phyloP scores from a whole-genome alignment of 345 rosid genomes.

The Lepidium africanum region DNA sequence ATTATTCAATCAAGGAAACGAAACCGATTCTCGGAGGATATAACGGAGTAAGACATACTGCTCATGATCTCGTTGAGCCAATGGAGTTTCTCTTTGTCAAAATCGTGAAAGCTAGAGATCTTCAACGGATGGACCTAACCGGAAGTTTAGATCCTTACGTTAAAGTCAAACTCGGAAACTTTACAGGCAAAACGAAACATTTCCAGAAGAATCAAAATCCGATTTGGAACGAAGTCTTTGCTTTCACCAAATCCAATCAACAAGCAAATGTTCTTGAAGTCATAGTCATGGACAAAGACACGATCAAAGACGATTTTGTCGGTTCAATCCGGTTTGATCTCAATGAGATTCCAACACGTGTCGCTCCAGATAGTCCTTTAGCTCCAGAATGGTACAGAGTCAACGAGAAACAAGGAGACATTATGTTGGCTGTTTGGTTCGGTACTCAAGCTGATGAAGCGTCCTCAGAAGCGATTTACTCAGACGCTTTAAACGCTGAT shows the following conservation, averaged over 20 bases:
- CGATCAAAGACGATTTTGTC: slow-evolving; percentile 64
- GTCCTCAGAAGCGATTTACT: slow-evolving; percentile 81
- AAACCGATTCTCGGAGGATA: slow-evolving; percentile 84
- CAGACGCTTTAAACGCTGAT: slow-evolving; percentile 57
- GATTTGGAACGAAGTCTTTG: slow-evolving; percentile 86
- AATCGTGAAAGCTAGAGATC: slow-evolving; percentile 80
- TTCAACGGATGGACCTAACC: slow-evolving; percentile 60
- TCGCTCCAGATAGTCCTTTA: slow-evolving; percentile 82
- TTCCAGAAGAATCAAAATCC: slow-evolving; percentile 73
- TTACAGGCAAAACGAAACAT: slow-evolving; percentile 59
- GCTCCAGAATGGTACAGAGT: slow-evolving; percentile 92
- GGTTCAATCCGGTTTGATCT: slow-evolving; percentile 62
- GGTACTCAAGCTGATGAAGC: slow-evolving; percentile 98
- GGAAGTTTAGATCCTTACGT: slow-evolving; percentile 86
- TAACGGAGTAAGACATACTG: slow-evolving; percentile 41
- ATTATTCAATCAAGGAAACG: slow-evolving; percentile 75
- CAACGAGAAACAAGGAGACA: slow-evolving; percentile 60
- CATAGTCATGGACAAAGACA: slow-evolving; percentile 68
- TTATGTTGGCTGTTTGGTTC: slow-evolving; percentile 94
- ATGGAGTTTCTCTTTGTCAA: slow-evolving; percentile 81
- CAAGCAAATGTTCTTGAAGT: slow-evolving; percentile 71
- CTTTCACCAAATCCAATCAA: slow-evolving; percentile 59
- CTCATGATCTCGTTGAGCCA: slow-evolving; percentile 88
- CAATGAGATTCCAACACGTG: slow-evolving; percentile 63
- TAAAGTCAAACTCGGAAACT: slow-evolving; percentile 86